Conservation (phyloP, 208 protist species). For the Dictyostelium gargantuum region DNA sequence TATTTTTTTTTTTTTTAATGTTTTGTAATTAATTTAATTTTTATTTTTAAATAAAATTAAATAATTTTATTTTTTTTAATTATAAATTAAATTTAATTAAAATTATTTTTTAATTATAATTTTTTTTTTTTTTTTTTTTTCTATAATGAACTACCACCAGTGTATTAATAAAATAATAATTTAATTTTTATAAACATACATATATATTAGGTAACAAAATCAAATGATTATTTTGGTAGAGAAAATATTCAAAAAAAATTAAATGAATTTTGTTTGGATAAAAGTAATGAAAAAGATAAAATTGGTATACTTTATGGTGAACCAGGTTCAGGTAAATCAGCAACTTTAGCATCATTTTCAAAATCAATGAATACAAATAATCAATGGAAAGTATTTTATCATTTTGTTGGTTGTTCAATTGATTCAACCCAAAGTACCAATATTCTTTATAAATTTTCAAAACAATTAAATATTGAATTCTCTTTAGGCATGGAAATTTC, state of each 20-base stretch:
- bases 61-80: too few relatives aligned
- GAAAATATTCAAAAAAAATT: constrained; percentile 54
- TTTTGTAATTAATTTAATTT: too few relatives aligned
- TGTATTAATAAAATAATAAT: too few relatives aligned
- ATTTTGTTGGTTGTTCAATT: constrained; percentile 67
- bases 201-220: neutral
- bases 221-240: constrained; percentile 7
- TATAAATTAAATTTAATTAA: too few relatives aligned
- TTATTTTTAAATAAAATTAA: too few relatives aligned
- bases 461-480: constrained; percentile 39
- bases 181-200: neutral
- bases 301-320: constrained; percentile 68
- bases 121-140: too few relatives aligned
- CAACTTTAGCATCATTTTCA: constrained; percentile 64
- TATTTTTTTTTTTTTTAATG: too few relatives aligned
- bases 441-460: constrained; percentile 59
- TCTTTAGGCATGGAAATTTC: neutral
- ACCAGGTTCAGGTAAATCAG: constrained; percentile 70
- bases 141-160: too few relatives aligned
- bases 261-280: constrained; percentile 19
- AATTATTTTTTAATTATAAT: too few relatives aligned
- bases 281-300: constrained; percentile 6
- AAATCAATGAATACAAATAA: neutral
- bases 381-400: constrained; percentile 7
- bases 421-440: constrained; percentile 50